Base-by-base conservation (phyloP, 192 early-diverging fungal genomes). In the Backusella westeae region DNA sequence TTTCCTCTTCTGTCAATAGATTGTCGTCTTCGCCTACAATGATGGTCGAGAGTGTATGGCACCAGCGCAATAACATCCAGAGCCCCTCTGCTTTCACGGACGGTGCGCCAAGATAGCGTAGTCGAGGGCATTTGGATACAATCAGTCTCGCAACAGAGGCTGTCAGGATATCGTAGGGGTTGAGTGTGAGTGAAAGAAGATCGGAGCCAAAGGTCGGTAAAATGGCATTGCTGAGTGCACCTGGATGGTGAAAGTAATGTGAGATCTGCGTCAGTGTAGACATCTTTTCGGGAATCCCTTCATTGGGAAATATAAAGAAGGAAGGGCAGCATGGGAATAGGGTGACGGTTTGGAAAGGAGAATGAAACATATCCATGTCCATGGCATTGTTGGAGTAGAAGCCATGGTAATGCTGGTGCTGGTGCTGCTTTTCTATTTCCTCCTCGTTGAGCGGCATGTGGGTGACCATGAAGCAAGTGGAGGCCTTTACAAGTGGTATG, bases 191-290 rank as follows among this genome's bases (percentile, higher is more conserved):
- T 1, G 72, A 68, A 6, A 81, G 7, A 7, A 81, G 34, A 36
- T 81, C 80, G 0, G 75, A 23, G 1, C 80, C 80, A 69, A 77
- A 81, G 4, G 75, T 81, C 6, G 80, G 80, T 53, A 81, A 32
- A 38, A 81, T 81, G 1, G 75, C 75, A 74, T 81, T 81, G 12
- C 56, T 32, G 3, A 81, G 42, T 35, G 80, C 80, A 6, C 75
- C 75, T 2, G 75, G 80, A 66, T 81, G 80, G 34, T 81, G 80
- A 35, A 70, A 76, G 19, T 81, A 81, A 36, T 73, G 70, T 0
- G 75, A 41, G 12, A 81, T 72, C 10, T 81, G 80, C 0, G 80
- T 81, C 0, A 80, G 26, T 34, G 67, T 74, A 7, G 73, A 41
- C 19, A 26, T 65, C 53, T 74, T 65, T 23, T 70, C 59, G 10